phyloP scores from a whole-genome alignment of 208 protist genomes.

The Crithidia fasciculata region DNA sequence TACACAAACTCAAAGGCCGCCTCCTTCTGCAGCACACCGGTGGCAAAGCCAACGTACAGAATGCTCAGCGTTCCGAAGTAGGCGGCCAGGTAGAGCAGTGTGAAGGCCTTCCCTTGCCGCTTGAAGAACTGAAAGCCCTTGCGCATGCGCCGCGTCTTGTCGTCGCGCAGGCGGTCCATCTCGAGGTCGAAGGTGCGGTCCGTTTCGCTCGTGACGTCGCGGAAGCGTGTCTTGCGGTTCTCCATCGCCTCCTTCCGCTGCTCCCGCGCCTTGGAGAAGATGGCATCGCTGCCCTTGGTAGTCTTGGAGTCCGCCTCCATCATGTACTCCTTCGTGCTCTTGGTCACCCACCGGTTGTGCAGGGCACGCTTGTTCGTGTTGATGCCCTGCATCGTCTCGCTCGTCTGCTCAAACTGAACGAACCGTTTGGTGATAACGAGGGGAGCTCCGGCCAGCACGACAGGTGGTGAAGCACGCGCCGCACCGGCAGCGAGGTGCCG shows the following conservation, averaged over 20 bases:
- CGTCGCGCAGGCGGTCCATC: constrained; percentile 76
- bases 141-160: constrained; percentile 49
- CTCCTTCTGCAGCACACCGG: constrained; percentile 73
- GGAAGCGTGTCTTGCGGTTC: constrained; percentile 22
- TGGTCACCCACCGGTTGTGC: constrained; percentile 73
- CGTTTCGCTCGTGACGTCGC: constrained; percentile 50
- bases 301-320: constrained; percentile 62
- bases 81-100: constrained; percentile 52
- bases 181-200: constrained; percentile 72
- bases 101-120: constrained; percentile 79
- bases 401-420: constrained; percentile 81
- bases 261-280: constrained; percentile 45
- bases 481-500: neutral
- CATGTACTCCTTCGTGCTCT: constrained; percentile 91
- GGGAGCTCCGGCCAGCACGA: neutral
- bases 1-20: constrained; percentile 78
- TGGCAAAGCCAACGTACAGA: constrained; percentile 80
- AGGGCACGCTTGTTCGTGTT: constrained; percentile 57
- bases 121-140: constrained; percentile 85
- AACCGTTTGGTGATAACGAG: constrained; percentile 25
- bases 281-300: constrained; percentile 13
- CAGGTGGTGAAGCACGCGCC: neutral
- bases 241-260: constrained; percentile 18
- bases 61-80: constrained; percentile 64
- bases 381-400: constrained; percentile 66